These are phyloP conservation scores for Tolypocladium tundrense DNA, from an alignment of 2,329 filamentous ascomycete species.

Conservation along the genomic window DNA sequence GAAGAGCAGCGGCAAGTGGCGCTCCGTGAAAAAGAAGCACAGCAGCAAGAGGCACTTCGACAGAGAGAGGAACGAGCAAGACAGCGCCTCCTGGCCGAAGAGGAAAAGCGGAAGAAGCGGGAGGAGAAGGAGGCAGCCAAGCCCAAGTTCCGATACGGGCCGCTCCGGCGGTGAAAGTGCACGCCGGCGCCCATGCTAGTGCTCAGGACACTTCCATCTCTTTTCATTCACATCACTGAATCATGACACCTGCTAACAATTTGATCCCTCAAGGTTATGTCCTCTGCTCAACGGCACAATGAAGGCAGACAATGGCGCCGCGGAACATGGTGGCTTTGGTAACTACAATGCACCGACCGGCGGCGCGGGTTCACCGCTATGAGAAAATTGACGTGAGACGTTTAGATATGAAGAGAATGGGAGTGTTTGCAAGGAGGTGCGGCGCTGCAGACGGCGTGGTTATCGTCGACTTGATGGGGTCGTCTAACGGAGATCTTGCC, in stretches of 20 bases:
- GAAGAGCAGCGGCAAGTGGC: slow-evolving; percentile 8
- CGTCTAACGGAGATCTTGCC: background rate
- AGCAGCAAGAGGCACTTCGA: slow-evolving; percentile 7
- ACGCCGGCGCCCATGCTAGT: background rate
- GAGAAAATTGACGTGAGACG: background rate
- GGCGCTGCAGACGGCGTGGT: background rate
- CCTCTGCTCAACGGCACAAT: slow-evolving; percentile 78
- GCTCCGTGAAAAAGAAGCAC: slow-evolving; percentile 7
- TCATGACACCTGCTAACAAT: slow-evolving; percentile 8
- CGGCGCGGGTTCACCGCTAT: slow-evolving; percentile 21
- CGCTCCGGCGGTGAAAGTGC: slow-evolving; percentile 10
- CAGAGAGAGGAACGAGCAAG: slow-evolving; percentile 4
- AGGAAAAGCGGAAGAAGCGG: slow-evolving; percentile 6
- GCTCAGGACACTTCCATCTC: background rate
- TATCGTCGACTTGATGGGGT: background rate
- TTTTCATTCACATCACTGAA: background rate
- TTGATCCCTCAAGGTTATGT: slow-evolving; percentile 48
- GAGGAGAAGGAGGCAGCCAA: slow-evolving; percentile 9
- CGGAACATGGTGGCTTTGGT: slow-evolving; percentile 49
- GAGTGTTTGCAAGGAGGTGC: background rate
- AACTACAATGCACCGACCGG: slow-evolving; percentile 34
- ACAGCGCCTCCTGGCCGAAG: slow-evolving; percentile 5
- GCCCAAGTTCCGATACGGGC: slow-evolving; percentile 11
- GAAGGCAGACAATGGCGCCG: slow-evolving; percentile 46
- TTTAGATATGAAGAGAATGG: too few relatives aligned